Evolutionary conservation across 305 asterid genomes (phyloP).

Genomic region (Stenogyne calaminthoides): DNA sequence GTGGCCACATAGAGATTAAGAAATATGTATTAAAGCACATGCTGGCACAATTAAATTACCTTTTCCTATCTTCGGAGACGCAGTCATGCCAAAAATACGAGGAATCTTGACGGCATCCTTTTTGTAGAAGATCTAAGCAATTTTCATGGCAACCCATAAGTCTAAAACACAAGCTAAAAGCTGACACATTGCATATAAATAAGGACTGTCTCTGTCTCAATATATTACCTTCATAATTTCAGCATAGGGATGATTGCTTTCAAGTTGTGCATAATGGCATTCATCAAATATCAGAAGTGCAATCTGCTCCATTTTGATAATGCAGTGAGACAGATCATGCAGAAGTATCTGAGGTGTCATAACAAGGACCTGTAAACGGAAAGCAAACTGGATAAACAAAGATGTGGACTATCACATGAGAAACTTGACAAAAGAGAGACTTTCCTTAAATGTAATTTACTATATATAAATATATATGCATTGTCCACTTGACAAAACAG

Average conservation of each 20-base stretch:
- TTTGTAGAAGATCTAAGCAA: conserved; percentile 71
- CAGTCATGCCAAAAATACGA: conserved; percentile 99
- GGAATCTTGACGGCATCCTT: conserved; percentile 59
- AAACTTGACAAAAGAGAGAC: background rate
- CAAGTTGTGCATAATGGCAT: conserved; percentile 96
- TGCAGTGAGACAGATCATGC: conserved; percentile 82
- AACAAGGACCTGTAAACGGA: conserved; percentile 79
- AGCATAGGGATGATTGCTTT: conserved; percentile 92
- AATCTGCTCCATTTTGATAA: conserved; percentile 73
- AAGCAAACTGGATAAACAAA: conserved; percentile 28
- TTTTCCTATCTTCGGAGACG: conserved; percentile 94
- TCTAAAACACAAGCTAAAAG: conserved; percentile 27
- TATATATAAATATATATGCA: background rate
- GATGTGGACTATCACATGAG: conserved; percentile 12
- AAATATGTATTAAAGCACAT: conserved; percentile 20
- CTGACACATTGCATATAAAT: conserved; percentile 1
- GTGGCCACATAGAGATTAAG: conserved; percentile 6
- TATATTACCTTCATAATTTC: conserved; percentile 91
- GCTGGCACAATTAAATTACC: conserved; percentile 51
- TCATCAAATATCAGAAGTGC: conserved; percentile 97
- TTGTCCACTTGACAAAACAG: conserved; percentile 9
- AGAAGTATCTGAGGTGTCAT: conserved; percentile 93
- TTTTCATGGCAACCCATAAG: conserved; percentile 30
- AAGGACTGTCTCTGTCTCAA: conserved; percentile 26
- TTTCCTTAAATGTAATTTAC: background rate